Evolutionary conservation across 2,329 filamentous ascomycete genomes (phyloP).

Genomic region (Botrytis squamosa): DNA sequence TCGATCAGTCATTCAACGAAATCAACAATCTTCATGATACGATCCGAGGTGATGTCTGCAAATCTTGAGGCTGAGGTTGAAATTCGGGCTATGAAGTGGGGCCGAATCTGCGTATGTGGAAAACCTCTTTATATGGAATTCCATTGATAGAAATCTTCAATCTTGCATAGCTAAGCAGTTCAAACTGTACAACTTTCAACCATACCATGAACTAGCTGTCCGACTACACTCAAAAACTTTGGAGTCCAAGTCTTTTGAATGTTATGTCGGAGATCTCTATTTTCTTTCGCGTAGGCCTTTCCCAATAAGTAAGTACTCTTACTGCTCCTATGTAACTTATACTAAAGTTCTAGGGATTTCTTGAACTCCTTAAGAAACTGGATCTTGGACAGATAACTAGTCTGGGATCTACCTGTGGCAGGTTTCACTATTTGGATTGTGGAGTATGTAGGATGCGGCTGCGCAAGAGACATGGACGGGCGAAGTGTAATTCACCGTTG

Average conservation of each 20-base stretch:
- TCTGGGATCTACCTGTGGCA: neutral
- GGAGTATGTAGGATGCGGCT: neutral
- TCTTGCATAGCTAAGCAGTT: neutral
- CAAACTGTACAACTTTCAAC: neutral
- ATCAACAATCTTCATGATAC: neutral
- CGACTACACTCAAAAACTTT: neutral
- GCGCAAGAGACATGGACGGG: neutral
- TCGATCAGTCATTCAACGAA: neutral
- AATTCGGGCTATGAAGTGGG: neutral
- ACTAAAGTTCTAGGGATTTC: neutral
- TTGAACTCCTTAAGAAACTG: neutral
- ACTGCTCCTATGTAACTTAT: no score
- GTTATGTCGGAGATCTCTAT: neutral
- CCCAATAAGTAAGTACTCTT: neutral
- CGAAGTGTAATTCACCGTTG: neutral
- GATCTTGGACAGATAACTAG: neutral
- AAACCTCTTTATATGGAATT: neutral
- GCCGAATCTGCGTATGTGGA: neutral
- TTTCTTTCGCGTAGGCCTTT: neutral
- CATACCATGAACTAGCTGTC: neutral
- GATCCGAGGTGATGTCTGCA: neutral
- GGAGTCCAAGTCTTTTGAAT: neutral
- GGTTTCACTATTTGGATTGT: neutral
- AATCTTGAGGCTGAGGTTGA: neutral
- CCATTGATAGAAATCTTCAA: neutral